Percentiles rank a stretch among this genome's conserved stretches.
Conservation (phyloP, 2,329 filamentous ascomycete genomes). For the Fusarium sp. region DNA sequence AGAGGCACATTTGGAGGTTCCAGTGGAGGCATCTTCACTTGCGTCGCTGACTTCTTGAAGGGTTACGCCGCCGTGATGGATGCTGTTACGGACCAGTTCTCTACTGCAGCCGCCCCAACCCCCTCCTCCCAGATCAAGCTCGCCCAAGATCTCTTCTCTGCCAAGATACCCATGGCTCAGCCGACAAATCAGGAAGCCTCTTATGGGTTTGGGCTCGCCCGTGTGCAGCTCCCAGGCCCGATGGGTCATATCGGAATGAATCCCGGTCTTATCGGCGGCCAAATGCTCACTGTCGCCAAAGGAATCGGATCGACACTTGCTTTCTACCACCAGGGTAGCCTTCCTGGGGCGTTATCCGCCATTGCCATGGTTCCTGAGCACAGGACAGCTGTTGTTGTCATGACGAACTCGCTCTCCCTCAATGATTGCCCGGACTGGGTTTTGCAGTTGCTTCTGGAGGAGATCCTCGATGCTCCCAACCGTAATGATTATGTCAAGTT, state of each 20-base stretch:
- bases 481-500: constrained; percentile 8
- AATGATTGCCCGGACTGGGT: constrained; percentile 21
- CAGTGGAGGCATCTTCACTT: constrained; percentile 4
- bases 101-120: background rate
- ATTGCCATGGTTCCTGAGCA: constrained; percentile 17
- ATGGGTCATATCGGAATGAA: constrained; percentile 19
- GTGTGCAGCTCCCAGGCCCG: constrained; percentile 11
- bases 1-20: background rate
- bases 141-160: background rate
- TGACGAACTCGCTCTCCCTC: constrained; percentile 21
- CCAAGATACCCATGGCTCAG: constrained; percentile 2
- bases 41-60: constrained; percentile 9
- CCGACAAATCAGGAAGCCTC: background rate
- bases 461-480: background rate
- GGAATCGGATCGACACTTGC: background rate
- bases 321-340: constrained; percentile 18
- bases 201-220: constrained; percentile 13
- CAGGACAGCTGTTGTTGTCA: constrained; percentile 6
- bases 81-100: background rate
- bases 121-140: background rate
- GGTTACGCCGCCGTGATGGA: constrained; percentile 13
- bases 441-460: constrained; percentile 13
- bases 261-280: background rate
- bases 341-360: constrained; percentile 5
- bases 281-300: constrained; percentile 10